A percentile compares a stretch with the other conserved stretches of the same genome.
These are phyloP conservation scores for Vanderwaltozyma yarrowii DNA, from an alignment of 805 yeast species.

Conservation along the genomic window DNA sequence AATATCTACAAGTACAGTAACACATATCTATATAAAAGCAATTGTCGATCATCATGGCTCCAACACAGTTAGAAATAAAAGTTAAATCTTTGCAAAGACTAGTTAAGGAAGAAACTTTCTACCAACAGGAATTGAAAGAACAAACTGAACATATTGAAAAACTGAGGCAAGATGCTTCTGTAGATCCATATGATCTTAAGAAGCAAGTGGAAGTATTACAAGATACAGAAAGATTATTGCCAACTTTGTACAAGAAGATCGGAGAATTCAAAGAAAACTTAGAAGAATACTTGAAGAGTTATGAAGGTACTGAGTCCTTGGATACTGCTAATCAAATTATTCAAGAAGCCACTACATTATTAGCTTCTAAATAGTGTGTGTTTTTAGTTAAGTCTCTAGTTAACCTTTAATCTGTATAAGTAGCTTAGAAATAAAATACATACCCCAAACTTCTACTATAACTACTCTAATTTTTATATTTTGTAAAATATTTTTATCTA, in stretches of 20 bases:
- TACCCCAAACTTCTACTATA: no score
- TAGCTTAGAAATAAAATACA: no score
- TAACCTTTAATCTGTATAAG: no score
- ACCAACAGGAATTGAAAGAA: constrained; percentile 47
- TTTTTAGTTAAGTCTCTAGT: no score
- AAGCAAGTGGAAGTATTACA: constrained; percentile 40
- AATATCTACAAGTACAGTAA: not conserved
- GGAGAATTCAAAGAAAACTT: constrained; percentile 31
- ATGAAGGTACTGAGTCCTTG: constrained; percentile 29
- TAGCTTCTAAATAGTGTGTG: constrained; percentile 6
- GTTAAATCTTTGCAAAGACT: constrained; percentile 58
- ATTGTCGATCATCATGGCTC: constrained; percentile 40
- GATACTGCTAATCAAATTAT: constrained; percentile 21
- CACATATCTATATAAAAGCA: not conserved
- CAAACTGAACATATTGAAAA: constrained; percentile 40
- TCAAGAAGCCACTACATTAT: constrained; percentile 18
- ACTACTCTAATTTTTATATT: no score
- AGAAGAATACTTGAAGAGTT: constrained; percentile 30
- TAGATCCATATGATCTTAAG: constrained; percentile 59
- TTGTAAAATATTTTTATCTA: no score
- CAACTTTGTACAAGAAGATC: constrained; percentile 37
- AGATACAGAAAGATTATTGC: constrained; percentile 46
- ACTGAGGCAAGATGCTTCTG: constrained; percentile 34
- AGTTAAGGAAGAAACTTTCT: constrained; percentile 53
- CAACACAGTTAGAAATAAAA: constrained; percentile 62